Conservation (phyloP, 768 basidiomycete genomes). For the Paxillus involutus region DNA sequence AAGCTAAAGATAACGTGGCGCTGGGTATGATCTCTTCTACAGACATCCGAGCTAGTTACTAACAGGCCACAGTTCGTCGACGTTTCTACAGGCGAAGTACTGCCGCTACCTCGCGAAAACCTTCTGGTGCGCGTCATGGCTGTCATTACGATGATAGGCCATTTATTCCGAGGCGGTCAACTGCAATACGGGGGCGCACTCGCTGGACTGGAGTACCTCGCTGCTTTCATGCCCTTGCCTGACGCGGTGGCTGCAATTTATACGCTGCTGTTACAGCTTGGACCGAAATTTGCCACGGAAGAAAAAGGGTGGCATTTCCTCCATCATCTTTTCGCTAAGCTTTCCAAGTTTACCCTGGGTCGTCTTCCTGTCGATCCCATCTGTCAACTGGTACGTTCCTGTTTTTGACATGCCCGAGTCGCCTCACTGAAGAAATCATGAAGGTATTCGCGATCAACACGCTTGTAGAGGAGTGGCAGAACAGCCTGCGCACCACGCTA, state of each 20-base stretch:
- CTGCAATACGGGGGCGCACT: conserved; percentile 9
- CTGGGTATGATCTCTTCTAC: conserved; percentile 11
- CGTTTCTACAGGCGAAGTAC: neutral
- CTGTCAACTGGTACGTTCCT: conserved; percentile 16
- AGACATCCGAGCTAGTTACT: neutral
- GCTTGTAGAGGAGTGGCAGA: conserved; percentile 8
- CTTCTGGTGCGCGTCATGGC: conserved; percentile 16
- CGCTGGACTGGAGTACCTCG: conserved; percentile 7
- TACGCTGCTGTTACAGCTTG: conserved; percentile 15
- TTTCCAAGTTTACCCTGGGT: conserved; percentile 1
- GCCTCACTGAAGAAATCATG: neutral
- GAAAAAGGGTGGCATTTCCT: conserved; percentile 12
- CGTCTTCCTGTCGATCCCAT: conserved; percentile 9
- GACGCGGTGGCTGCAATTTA: conserved; percentile 19
- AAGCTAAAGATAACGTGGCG: conserved; percentile 13
- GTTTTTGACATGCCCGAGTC: neutral
- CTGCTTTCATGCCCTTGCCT: conserved; percentile 11
- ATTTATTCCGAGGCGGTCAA: conserved; percentile 13
- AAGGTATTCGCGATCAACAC: conserved; percentile 15
- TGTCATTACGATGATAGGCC: conserved; percentile 11
- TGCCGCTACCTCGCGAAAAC: conserved; percentile 3
- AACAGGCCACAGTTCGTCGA: conserved; percentile 11
- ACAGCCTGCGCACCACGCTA: neutral
- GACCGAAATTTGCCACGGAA: conserved; percentile 13
- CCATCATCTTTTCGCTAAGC: conserved; percentile 9